Base-by-base conservation (phyloP, 148 eudicot genomes). In the Bassia scoparia region DNA sequence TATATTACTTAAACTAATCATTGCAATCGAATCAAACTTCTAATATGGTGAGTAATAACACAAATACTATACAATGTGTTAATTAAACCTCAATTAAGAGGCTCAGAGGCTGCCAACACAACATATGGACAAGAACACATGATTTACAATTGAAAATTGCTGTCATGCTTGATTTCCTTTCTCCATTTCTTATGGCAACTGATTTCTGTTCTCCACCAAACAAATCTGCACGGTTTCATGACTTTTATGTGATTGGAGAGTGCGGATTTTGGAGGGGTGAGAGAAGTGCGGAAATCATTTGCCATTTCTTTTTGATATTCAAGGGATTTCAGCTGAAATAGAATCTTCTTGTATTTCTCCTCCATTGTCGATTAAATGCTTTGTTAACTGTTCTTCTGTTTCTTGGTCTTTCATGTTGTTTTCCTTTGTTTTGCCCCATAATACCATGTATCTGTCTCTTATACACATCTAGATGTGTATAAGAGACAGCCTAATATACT, bases 371-470 rank as follows among this genome's bases (percentile, higher is more conserved):
- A 91, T 80, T 34, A 91, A 90, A 82, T 77, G 89, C 74, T 82
- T 89, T 50, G 83, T 84, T 75, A 89, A 69, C 54, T 79, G 79
- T 27, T 78, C 80, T 38, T 83, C 87, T 27, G 76, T 62, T 29
- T 79, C 86, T 70, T 79, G 77, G 44, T 38, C 74, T 77, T 69
- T 80, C 24, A 31, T 49, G 69, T 69, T 86, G 33, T 68, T 67
- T 68, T 91, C 97, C 29, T 68, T 82, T 54, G 84, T 76, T 83
- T 91, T 91, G 52, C 97, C 97, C 97, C 97, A 89, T 70, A 89
- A 61, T 10, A 87, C 97, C 52, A 84, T 72, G 87, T 91, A 91
- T 7, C n/a, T n/a, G n/a, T n/a, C n/a, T n/a, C n/a, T n/a, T n/a
- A n/a, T n/a, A n/a, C n/a, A n/a, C n/a, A n/a, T n/a, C n/a, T n/a